Evolutionary conservation across 177 flowering plant genomes (phyloP), one percentile per base, ranked within the genome.

Genomic region (Telopea speciosissima): DNA sequence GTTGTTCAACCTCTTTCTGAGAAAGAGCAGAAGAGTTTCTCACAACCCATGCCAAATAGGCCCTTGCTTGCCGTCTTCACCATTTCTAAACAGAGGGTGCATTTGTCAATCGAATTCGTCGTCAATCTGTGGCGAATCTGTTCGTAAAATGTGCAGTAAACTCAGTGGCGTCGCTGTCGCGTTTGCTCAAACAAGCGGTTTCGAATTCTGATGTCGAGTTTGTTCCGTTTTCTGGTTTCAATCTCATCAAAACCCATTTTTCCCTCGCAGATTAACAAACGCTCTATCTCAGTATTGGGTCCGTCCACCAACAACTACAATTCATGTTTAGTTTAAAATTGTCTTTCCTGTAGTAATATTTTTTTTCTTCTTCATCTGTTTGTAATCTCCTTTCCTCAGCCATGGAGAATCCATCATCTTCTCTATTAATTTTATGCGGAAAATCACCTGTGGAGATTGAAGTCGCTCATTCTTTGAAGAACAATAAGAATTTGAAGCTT

Each of bases 401-500:
- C 3, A 86, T 86, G 88, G 85, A 84, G 21, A 33, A 73, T 19
- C 49, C 14, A 54, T 68, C 83, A 11, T 24, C 76, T 3, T 75
- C 76, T 69, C 11, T 56, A 19, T 74, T 89, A 69, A 79, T 84
- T 25, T 70, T 89, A 8, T 70, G 76, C 68, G 93, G 89, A 42
- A 89, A 87, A 74, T 83, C 90, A 10, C 13, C 69, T 56, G 75
- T 71, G 4, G 91, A 87, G 66, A 71, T 40, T 25, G 87, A 86
- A 66, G n/a, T 78, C 17, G 87, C 91, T 0, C 68, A 73, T 52
- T 69, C 78, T 33, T 24, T 87, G 63, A 83, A 80, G 77, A 24
- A 11, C 45, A 82, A 63, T 21, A 70, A 71, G 73, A 24, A 75
- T 17, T 66, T 87, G 28, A 86, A 86, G 65, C 85, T 87, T 24